These are phyloP conservation scores for Colletotrichum truncatum DNA, from an alignment of 2,329 filamentous ascomycete genomes.

Conservation along the genomic window DNA sequence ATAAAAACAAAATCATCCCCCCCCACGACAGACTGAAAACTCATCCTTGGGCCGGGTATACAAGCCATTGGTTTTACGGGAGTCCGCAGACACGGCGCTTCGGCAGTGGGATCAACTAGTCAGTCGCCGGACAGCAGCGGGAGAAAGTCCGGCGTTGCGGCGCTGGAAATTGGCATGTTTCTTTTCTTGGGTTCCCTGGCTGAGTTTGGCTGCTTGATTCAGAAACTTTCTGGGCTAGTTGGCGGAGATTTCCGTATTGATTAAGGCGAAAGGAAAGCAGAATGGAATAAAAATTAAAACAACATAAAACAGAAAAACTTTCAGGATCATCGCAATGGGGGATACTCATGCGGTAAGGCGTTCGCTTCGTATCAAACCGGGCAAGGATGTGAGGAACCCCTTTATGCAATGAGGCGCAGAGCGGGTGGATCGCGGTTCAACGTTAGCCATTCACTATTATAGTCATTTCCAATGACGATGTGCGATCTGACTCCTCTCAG, in stretches of 20 bases:
- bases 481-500: not conserved
- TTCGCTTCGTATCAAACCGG: conserved; percentile 17
- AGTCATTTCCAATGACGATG: not conserved
- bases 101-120: not conserved
- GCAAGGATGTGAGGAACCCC: conserved; percentile 22
- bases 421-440: conserved; percentile 11
- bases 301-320: too few species aligned
- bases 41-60: too few species aligned
- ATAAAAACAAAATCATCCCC: not conserved
- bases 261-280: not conserved
- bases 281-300: not conserved
- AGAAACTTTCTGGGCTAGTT: not conserved
- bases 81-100: conserved; percentile 20
- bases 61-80: conserved; percentile 6
- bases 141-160: not conserved
- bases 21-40: not conserved
- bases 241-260: not conserved
- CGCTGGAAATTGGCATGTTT: conserved; percentile 6
- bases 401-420: conserved; percentile 29
- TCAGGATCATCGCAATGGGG: conserved; percentile 17
- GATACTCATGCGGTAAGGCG: conserved; percentile 21
- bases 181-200: conserved; percentile 3
- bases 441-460: not conserved
- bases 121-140: not conserved
- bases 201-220: not conserved